A percentile compares a stretch with the other conserved stretches of the same genome.
Conservation (phyloP, 108 stramenopile species). For the Seminavis robusta region DNA sequence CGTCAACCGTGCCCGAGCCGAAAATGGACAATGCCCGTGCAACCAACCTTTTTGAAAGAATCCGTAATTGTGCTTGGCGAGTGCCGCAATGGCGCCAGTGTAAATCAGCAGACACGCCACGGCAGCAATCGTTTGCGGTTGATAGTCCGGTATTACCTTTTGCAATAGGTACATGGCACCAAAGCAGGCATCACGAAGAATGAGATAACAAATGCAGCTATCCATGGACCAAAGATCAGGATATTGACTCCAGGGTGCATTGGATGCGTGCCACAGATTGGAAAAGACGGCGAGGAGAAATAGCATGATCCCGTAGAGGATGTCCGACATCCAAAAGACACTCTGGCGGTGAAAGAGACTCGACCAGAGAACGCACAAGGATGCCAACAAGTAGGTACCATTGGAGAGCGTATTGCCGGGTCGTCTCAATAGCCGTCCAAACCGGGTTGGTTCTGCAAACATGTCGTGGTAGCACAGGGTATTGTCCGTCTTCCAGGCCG, state of each 20-base stretch:
- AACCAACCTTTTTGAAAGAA: not conserved
- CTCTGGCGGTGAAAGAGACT: not conserved
- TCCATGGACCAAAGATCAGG: conserved; percentile 45
- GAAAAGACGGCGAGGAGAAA: conserved; percentile 25
- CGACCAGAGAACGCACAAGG: conserved; percentile 16
- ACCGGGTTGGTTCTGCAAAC: conserved; percentile 31
- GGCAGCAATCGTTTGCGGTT: not conserved
- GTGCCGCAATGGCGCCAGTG: not conserved
- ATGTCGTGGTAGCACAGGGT: conserved; percentile 33
- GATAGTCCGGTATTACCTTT: not conserved
- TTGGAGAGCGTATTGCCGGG: conserved; percentile 39
- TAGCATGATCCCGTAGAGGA: conserved; percentile 25
- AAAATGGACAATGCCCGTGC: conserved; percentile 3
- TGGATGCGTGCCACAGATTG: conserved; percentile 33
- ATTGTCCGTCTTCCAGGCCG: conserved; percentile 26
- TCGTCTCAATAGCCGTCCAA: conserved; percentile 17
- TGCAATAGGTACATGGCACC: no score
- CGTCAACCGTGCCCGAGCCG: conserved; percentile 4
- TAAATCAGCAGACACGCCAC: not conserved
- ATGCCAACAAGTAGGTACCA: conserved; percentile 21
- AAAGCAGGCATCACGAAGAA: not conserved
- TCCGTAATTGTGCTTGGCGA: not conserved
- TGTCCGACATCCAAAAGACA: conserved; percentile 19
- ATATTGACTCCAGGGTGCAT: conserved; percentile 22
- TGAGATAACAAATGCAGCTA: not conserved